Percentiles rank a stretch among this genome's conserved stretches.
phyloP scores from a whole-genome alignment of 1,139 yeast genomes.

The Suhomyces kunorum region DNA sequence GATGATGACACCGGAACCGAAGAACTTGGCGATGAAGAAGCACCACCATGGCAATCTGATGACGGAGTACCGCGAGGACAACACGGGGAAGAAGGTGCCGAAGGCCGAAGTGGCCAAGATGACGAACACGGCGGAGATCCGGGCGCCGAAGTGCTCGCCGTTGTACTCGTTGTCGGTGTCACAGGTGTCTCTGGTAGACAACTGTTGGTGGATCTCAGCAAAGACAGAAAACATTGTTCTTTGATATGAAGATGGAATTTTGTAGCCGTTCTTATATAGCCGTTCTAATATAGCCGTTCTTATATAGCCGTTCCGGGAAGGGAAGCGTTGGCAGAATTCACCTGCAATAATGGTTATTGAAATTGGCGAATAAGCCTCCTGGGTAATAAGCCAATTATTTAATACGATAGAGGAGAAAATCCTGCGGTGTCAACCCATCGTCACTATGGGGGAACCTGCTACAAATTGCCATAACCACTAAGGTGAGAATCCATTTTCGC shows the following conservation, averaged over 20 bases:
- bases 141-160: constrained; percentile 53
- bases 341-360: constrained; percentile 2
- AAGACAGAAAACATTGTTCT: constrained; percentile 2
- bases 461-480: constrained; percentile 4
- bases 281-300: too few relatives aligned
- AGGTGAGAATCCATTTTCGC: neutral
- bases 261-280: neutral
- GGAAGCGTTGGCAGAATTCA: too few relatives aligned
- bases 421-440: too few relatives aligned
- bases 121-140: constrained; percentile 74
- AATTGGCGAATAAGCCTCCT: neutral
- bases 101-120: constrained; percentile 57
- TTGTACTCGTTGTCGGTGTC: constrained; percentile 39
- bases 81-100: constrained; percentile 61
- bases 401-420: neutral
- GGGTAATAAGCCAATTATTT: neutral
- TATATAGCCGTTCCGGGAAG: too few relatives aligned
- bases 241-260: too few relatives aligned
- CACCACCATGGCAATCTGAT: constrained; percentile 59
- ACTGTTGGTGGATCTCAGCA: constrained; percentile 1
- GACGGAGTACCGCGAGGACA: constrained; percentile 55
- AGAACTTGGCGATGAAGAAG: constrained; percentile 73
- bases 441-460: too few relatives aligned
- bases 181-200: constrained; percentile 35
- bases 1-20: constrained; percentile 90